Evolutionary conservation across 306 rosid species (phyloP), one percentile per base, ranked within the genome.

Genomic region (Medicago arabica): DNA sequence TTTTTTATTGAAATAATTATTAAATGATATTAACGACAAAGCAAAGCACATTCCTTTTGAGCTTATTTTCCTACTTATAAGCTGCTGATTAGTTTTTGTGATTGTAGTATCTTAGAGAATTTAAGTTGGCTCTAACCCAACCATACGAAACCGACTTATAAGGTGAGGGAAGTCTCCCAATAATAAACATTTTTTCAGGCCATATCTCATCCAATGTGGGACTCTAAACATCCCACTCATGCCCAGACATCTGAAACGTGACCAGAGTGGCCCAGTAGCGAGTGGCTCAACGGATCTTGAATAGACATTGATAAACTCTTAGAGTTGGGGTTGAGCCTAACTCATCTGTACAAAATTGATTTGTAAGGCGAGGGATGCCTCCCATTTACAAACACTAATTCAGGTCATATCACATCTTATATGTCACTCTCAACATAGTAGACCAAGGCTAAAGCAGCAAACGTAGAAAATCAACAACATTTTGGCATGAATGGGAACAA

Each of bases 1-100:
- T 44, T 50, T 60, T 81, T 59, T 6, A 67, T 6, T 28, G 15
- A 57, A 40, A 25, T 0, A 39, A 2, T 16, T 44, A 9, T 2
- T 9, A 80, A 57, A 18, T 36, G 21, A 19, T 15, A 75, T 16
- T 38, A 18, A 53, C 41, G 54, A 63, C 21, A 51, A 40, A 61
- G 72, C 60, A 74, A 25, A 75, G 31, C 51, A 68, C 67, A 31
- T 18, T 61, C 80, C 72, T 40, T 18, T 25, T 38, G 43, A 39
- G 79, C 16, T 21, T 49, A 67, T n/a, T n/a, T 58, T 54, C 58
- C 40, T 8, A 67, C 5, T 74, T 67, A 68, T 50, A 40, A 16
- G 17, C 28, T 67, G 21, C 8, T 59, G 38, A 39, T 39, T 4
- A 57, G 8, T 4, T 46, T 67, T 57, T 46, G 28, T 67, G 47